Evolutionary conservation across 2,329 filamentous ascomycete genomes (phyloP).

Genomic region (Xylariaceae sp.): DNA sequence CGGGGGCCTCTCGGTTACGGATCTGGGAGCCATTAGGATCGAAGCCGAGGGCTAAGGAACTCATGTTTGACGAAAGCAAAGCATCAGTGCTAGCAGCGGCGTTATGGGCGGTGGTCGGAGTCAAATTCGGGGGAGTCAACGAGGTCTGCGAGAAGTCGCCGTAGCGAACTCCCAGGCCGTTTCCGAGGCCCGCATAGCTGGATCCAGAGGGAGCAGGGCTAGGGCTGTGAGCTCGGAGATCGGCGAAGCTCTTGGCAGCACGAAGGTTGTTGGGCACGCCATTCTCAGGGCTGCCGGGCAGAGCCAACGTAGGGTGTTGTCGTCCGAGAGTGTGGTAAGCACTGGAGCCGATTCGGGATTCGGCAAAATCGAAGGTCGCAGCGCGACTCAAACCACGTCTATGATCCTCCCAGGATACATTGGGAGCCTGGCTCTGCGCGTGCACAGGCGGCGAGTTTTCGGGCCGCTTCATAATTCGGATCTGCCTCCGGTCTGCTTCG

Average conservation of each 20-base stretch:
- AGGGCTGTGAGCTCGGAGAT: constrained; percentile 89
- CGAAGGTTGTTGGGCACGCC: constrained; percentile 73
- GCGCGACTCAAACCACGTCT: constrained; percentile 84
- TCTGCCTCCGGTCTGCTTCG: constrained; percentile 77
- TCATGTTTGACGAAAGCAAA: constrained; percentile 33
- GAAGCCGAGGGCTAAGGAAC: constrained; percentile 47
- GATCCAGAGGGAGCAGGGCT: constrained; percentile 87
- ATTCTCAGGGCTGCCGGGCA: constrained; percentile 70
- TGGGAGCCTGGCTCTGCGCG: constrained; percentile 51
- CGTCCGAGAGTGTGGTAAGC: constrained; percentile 74
- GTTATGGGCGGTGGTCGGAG: constrained; percentile 33
- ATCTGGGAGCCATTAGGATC: constrained; percentile 39
- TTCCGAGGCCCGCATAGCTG: constrained; percentile 59
- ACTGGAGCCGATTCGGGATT: constrained; percentile 57
- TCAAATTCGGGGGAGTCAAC: constrained; percentile 33
- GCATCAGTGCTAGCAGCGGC: constrained; percentile 31
- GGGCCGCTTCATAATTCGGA: constrained; percentile 76
- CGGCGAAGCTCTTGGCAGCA: constrained; percentile 93
- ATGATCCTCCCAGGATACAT: constrained; percentile 67
- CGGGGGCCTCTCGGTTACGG: constrained; percentile 46
- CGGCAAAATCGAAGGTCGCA: constrained; percentile 95
- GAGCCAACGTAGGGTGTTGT: constrained; percentile 78
- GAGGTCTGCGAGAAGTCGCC: constrained; percentile 32
- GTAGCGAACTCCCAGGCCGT: constrained; percentile 40
- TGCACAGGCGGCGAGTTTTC: constrained; percentile 49